A percentile compares a stretch with the other conserved stretches of the same genome.
These are phyloP conservation scores for bread wheat (Triticum aestivum) DNA, from an alignment of 176 grass and related monocot species.

Conservation along the genomic window IWGSC_CS_RefSeq_v2.1 NC_057805.1:511168661-511169160, in stretches of 20 bases:
- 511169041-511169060: no score
- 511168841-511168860: not conserved
- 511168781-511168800: not conserved
- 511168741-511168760: not conserved
- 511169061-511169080: not conserved
- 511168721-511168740: not conserved
- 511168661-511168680: no score
- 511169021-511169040: not conserved
- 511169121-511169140: not conserved
- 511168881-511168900: not conserved
- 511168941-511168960: constrained; percentile 30
- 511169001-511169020: not conserved
- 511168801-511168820: not conserved
- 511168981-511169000: not conserved
- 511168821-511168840: not conserved
- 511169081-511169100: not conserved
- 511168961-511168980: constrained; percentile 45
- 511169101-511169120: not conserved
- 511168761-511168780: not conserved
- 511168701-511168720: no score
- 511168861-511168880: not conserved
- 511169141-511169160: not conserved
- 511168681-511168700: no score
- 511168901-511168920: not conserved
- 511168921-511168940: constrained; percentile 58